Conservation (phyloP, 2,329 filamentous ascomycete genomes). For the Cordyceps fumosorosea region DNA sequence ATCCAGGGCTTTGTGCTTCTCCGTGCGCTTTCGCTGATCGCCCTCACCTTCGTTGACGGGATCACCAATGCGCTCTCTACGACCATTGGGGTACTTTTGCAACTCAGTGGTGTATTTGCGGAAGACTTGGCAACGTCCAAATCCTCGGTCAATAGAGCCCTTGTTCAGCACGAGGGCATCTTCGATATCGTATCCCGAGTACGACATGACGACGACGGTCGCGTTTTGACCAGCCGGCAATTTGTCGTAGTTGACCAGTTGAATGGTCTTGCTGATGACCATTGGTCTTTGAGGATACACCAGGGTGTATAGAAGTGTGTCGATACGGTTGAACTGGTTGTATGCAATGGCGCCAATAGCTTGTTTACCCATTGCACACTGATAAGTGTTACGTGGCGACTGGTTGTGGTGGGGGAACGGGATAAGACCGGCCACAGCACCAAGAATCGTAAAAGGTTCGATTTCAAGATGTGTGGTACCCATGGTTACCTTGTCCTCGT, state of each 20-base stretch:
- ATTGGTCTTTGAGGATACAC: slow-evolving; percentile 97
- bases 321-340: slow-evolving; percentile 95
- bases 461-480: slow-evolving; percentile 94
- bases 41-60: slow-evolving; percentile 50
- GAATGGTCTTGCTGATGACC: slow-evolving; percentile 95
- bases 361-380: slow-evolving; percentile 99
- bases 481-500: slow-evolving; percentile 75
- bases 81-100: slow-evolving; percentile 83
- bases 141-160: slow-evolving; percentile 88
- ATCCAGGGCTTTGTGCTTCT: slow-evolving; percentile 69
- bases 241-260: slow-evolving; percentile 95
- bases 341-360: slow-evolving; percentile 97
- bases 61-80: slow-evolving; percentile 57
- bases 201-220: slow-evolving; percentile 98
- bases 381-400: slow-evolving; percentile 96
- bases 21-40: slow-evolving; percentile 53
- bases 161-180: slow-evolving; percentile 96
- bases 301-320: slow-evolving; percentile 91
- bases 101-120: slow-evolving; percentile 84
- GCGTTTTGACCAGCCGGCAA: slow-evolving; percentile 95
- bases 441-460: slow-evolving; percentile 93
- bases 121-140: slow-evolving; percentile 96
- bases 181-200: slow-evolving; percentile 98
- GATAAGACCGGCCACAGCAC: slow-evolving; percentile 91
- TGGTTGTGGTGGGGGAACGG: slow-evolving; percentile 99